A percentile compares a stretch with the other conserved stretches of the same genome.
Evolutionary conservation across 345 rosid genomes (phyloP).

Genomic region (Barbarea vulgaris): DNA sequence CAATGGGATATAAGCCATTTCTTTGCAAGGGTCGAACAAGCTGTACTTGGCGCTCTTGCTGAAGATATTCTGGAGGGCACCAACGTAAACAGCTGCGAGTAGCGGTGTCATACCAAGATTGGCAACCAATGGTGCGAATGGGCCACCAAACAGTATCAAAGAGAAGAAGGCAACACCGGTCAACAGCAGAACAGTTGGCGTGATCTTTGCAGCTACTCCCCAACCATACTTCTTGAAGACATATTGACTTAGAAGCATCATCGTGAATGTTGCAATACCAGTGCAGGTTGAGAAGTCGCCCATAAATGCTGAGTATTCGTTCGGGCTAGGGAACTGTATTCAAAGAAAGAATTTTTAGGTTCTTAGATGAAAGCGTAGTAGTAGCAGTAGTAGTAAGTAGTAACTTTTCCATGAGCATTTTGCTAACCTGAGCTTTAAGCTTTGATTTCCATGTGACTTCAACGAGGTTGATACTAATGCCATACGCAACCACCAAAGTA

Average conservation of each 20-base stretch:
- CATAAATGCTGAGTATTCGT: conserved; percentile 96
- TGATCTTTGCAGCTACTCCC: conserved; percentile 95
- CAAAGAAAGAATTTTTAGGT: conserved; percentile 14
- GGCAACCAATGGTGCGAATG: conserved; percentile 68
- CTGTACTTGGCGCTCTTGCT: conserved; percentile 99
- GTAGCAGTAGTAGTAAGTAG: background rate
- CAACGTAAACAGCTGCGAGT: conserved; percentile 95
- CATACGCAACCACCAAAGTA: conserved; percentile 95
- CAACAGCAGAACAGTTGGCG: conserved; percentile 83
- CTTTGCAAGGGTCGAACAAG: conserved; percentile 98
- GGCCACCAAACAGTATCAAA: conserved; percentile 72
- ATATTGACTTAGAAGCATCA: conserved; percentile 94
- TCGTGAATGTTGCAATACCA: conserved; percentile 83
- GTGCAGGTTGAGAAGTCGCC: conserved; percentile 97
- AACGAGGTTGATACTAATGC: conserved; percentile 96
- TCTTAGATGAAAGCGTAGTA: background rate
- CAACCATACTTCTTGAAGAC: conserved; percentile 88
- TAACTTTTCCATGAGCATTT: background rate
- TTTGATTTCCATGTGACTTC: conserved; percentile 99
- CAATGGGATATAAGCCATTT: conserved; percentile 96
- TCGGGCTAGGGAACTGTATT: conserved; percentile 92
- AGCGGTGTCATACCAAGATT: conserved; percentile 92
- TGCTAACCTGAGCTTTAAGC: conserved; percentile 96
- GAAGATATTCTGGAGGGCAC: conserved; percentile 98
- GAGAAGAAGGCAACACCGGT: conserved; percentile 97